Base-by-base conservation (phyloP, 352 stramenopile species). In the Halophytophthora polymorphica region DNA sequence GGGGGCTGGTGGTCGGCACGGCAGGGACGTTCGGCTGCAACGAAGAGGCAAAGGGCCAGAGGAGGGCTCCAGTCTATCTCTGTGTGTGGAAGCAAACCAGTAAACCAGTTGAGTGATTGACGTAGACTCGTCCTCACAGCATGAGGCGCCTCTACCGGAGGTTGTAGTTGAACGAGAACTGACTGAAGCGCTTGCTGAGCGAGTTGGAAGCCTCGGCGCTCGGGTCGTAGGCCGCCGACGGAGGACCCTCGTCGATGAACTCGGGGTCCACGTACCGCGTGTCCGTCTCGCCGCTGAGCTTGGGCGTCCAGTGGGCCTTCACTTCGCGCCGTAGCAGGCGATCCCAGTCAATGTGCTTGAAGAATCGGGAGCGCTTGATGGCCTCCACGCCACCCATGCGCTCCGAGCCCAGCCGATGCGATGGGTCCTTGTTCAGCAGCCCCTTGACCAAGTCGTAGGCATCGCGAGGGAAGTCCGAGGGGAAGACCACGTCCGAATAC, bases 151-250 rank as follows among this genome's bases (percentile, higher is more conserved):
- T 46, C 69, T 56, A 74, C 31, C 58, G 64, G 50, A 90, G 67
- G 49, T 83, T 89, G 60, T 90, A 92, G 67, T 93, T 92, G 66
- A 95, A 95, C 49, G 80, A 92, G 57, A 95, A 95, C 63, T 95
- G 85, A 57, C 85, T 95, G 43, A 95, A 95, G 25, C 85, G 81
- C 49, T 89, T 89, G 73, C 82, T 93, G 31, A 73, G 69, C 28
- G 76, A 83, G 28, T 86, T 88, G 45, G 73, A 77, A 14, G 66
- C 52, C 17, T 71, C 64, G 17, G 73, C 59, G 42, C 76, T 91
- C 22, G 83, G 76, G 55, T 93, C 83, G 58, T 90, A 85, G 3
- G 77, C 77, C 29, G 85, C 85, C 8, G 85, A 93, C 34, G 83
- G 83, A 3, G 85, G 85, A 2, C 80, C 85, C 49, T 93, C 85